Evolutionary conservation across 2,329 filamentous ascomycete genomes (phyloP).

Genomic region (Monosporascus ibericus): DNA sequence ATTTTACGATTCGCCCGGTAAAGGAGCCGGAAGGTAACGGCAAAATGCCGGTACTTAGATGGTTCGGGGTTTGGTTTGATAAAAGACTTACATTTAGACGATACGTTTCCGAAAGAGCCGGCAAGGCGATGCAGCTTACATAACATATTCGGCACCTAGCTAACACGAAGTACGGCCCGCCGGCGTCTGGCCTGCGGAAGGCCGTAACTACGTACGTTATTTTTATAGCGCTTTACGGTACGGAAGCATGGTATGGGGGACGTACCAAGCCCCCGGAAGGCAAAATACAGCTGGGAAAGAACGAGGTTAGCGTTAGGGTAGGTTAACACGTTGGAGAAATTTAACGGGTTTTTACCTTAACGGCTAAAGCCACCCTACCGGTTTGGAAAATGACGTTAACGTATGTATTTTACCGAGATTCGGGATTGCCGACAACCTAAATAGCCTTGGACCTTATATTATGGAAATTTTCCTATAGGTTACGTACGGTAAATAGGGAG

Average conservation of each 20-base stretch:
- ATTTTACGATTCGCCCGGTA: too few relatives aligned
- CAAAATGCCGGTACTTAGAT: not conserved
- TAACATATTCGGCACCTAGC: too few relatives aligned
- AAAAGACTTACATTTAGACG: not conserved
- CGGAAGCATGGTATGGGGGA: not conserved
- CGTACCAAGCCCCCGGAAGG: not conserved
- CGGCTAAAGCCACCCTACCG: too few relatives aligned
- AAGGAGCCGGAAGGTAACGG: too few relatives aligned
- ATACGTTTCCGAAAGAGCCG: not conserved
- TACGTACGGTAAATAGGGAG: too few relatives aligned
- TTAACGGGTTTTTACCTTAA: too few relatives aligned
- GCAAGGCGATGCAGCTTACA: not conserved
- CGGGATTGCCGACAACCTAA: too few relatives aligned
- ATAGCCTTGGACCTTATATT: too few relatives aligned
- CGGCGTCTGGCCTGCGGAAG: too few relatives aligned
- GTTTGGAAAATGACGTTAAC: too few relatives aligned
- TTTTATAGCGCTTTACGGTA: not conserved
- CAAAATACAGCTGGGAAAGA: not conserved
- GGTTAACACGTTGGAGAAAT: not conserved
- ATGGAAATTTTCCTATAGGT: too few relatives aligned
- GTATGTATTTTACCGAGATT: not conserved
- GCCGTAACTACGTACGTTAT: not conserved
- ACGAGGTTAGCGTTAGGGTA: not conserved
- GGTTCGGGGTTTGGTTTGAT: not conserved
- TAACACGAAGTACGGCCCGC: too few relatives aligned